Percentiles rank a stretch among this genome's conserved stretches.
These are phyloP conservation scores for Leptographium lundbergii DNA, from an alignment of 2,329 filamentous ascomycete species.

Conservation along the genomic window DNA sequence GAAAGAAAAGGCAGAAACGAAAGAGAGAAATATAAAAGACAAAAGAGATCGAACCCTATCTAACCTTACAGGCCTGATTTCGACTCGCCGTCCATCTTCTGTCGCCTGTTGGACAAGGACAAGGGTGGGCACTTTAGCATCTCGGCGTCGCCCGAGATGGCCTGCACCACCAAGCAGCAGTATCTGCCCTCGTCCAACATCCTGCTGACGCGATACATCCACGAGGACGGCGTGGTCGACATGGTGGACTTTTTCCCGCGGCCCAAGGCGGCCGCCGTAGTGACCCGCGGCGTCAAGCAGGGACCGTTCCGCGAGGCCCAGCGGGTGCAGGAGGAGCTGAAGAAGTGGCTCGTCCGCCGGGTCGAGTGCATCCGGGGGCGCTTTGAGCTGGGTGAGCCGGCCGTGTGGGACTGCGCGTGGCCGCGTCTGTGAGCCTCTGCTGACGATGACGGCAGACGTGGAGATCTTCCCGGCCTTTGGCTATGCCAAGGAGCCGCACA, in stretches of 20 bases:
- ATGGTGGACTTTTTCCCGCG: slow-evolving; percentile 66
- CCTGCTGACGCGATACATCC: slow-evolving; percentile 64
- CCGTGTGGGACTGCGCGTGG: not conserved
- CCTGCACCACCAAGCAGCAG: slow-evolving; percentile 61
- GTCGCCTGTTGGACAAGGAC: slow-evolving; percentile 58
- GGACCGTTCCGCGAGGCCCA: slow-evolving; percentile 41
- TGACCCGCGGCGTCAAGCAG: slow-evolving; percentile 33
- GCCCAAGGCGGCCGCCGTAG: slow-evolving; percentile 44
- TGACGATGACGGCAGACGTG: slow-evolving; percentile 30
- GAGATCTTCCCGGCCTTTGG: slow-evolving; percentile 63
- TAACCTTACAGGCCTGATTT: slow-evolving; percentile 51
- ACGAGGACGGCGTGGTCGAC: slow-evolving; percentile 62
- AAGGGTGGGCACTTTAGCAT: slow-evolving; percentile 66
- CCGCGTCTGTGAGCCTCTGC: not conserved
- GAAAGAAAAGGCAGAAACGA: not conserved
- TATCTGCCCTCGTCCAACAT: slow-evolving; percentile 66
- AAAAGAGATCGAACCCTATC: not conserved
- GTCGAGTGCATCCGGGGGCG: slow-evolving; percentile 60
- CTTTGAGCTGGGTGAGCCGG: slow-evolving; percentile 40
- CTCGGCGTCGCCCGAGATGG: slow-evolving; percentile 34
- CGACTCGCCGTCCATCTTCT: slow-evolving; percentile 65
- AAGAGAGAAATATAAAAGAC: not conserved
- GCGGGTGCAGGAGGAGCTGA: slow-evolving; percentile 47
- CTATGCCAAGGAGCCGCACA: slow-evolving; percentile 53
- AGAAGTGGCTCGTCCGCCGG: slow-evolving; percentile 58